phyloP scores from a whole-genome alignment of 352 stramenopile genomes.

The Globisporangium spiculum region DNA sequence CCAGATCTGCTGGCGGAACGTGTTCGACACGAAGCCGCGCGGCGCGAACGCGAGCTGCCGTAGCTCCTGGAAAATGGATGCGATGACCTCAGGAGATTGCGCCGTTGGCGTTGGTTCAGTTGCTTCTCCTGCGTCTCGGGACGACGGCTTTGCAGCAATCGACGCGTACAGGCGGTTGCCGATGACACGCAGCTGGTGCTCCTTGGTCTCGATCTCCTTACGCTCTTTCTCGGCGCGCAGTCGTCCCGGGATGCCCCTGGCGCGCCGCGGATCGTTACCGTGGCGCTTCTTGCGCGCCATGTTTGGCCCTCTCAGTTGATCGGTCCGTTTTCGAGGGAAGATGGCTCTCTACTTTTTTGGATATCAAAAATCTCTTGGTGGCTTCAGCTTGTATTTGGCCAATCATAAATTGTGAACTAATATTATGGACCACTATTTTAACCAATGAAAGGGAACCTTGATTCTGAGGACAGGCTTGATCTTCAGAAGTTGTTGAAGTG shows the following conservation, averaged over 20 bases:
- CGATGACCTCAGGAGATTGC: conserved; percentile 1
- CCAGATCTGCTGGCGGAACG: conserved; percentile 65
- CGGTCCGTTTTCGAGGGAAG: neutral
- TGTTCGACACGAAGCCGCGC: conserved; percentile 50
- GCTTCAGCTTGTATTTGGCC: neutral
- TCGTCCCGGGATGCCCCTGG: conserved; percentile 34
- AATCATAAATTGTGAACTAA: neutral
- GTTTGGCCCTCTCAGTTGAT: neutral
- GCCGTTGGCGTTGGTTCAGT: neutral
- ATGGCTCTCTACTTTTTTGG: neutral
- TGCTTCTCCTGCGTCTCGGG: conserved; percentile 17
- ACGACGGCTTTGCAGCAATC: neutral
- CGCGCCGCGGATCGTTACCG: conserved; percentile 21
- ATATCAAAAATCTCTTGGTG: neutral
- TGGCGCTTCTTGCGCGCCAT: conserved; percentile 41
- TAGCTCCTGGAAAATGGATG: conserved; percentile 41
- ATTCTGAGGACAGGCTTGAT: neutral
- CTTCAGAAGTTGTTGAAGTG: neutral
- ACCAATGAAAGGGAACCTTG: neutral
- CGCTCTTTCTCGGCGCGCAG: conserved; percentile 36
- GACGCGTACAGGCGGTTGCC: conserved; percentile 28
- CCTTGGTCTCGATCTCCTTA: conserved; percentile 46
- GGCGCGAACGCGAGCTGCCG: conserved; percentile 57
- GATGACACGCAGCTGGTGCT: conserved; percentile 41
- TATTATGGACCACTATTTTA: neutral